Percentiles rank a stretch among this genome's conserved stretches.
Conservation (phyloP, 768 basidiomycete species). For the Lentinus brumalis region DNA sequence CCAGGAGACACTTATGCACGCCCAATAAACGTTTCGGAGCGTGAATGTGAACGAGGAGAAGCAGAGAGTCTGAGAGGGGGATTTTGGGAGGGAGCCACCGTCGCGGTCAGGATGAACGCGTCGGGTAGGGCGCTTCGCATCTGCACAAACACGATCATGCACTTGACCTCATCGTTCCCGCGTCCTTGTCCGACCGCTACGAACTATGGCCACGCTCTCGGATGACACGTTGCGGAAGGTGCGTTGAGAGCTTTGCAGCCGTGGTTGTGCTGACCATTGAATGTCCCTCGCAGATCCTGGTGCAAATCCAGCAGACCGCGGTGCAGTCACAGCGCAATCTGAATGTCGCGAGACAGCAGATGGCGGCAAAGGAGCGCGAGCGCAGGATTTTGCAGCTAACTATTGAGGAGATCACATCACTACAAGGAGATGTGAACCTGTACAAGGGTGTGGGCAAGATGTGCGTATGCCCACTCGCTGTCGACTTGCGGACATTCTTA, state of each 20-base stretch:
- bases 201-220: conserved; percentile 35
- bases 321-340: conserved; percentile 82
- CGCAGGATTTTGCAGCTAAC: conserved; percentile 88
- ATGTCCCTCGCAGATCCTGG: conserved; percentile 63
- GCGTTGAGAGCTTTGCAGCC: not conserved
- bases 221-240: conserved; percentile 88
- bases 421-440: conserved; percentile 75
- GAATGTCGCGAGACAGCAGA: conserved; percentile 73
- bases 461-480: conserved; percentile 44
- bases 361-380: conserved; percentile 81
- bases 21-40: not conserved
- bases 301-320: conserved; percentile 92
- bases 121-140: conserved; percentile 14
- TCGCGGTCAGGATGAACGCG: conserved; percentile 21
- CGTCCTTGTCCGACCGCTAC: not conserved
- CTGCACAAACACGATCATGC: conserved; percentile 6
- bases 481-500: not conserved
- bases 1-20: not conserved
- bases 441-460: conserved; percentile 98
- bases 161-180: not conserved
- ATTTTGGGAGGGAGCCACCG: conserved; percentile 17
- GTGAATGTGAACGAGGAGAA: too few species aligned
- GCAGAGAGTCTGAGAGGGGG: not conserved
- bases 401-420: conserved; percentile 73
- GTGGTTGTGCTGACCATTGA: not conserved